Base-by-base conservation (phyloP, 1,284 basidiomycete genomes). In the Heterobasidion irregulare region DNA sequence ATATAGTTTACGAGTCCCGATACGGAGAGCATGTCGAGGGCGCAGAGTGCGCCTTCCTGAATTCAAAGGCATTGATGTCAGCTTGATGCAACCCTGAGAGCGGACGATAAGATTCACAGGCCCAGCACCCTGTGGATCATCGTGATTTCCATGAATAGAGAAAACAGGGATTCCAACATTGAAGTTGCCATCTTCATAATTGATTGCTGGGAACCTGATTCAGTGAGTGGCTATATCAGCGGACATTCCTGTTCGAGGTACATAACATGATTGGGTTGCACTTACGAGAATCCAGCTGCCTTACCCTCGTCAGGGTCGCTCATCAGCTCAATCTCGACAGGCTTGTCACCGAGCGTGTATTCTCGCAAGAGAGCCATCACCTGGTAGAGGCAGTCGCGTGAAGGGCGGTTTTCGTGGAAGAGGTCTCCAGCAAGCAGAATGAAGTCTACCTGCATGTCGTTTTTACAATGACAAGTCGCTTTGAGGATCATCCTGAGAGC, bases 111-210 rank as follows among this genome's bases (percentile, higher is more conserved):
- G 18, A 68, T 89, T 61, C 63, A 93, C 93, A 9, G 90, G 80
- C 12, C 94, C 94, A 10, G 94, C 87, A 19, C 96, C 97, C 71
- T 99, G 97, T 35, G 97, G 96, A 64, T 99, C 96, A 66, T 99
- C 97, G 69, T 99, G 97, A 66, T 99, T 99, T 46, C 96, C 97
- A 65, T 99, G 96, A 48, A 99, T 99, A 0, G 95, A 98, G 72
- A 99, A 99, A 19, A 98, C 89, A 2, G 97, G 97, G 33, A 97
- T 92, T 18, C 84, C 86, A 53, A 99, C 82, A 65, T 99, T 99
- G 57, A 98, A 77, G 67, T 99, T 98, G 0, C 87, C 84, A 66
- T 99, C 97, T 72, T 99, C 94, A 65, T 99, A 99, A 68, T 99
- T 99, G 62, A 99, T 76, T 0, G 93, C 91, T 2, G 97, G 96